phyloP scores from a whole-genome alignment of 2,329 filamentous ascomycete species.

The Fusarium albidum region DNA sequence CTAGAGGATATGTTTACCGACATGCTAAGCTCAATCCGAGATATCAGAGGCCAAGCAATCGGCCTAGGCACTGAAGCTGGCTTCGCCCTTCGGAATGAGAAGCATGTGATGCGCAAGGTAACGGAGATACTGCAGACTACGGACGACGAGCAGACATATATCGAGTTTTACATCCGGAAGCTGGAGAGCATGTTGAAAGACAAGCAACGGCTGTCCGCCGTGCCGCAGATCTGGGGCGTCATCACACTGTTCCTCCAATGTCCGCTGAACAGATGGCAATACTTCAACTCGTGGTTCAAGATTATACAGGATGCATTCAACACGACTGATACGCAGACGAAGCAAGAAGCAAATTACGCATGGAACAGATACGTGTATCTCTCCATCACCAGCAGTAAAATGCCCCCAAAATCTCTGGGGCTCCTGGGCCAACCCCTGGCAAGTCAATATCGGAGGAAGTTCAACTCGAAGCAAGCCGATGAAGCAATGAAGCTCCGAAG shows the following conservation, averaged over 20 bases:
- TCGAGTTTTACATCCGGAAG: conserved; percentile 72
- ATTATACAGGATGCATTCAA: conserved; percentile 88
- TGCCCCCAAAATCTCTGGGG: conserved; percentile 48
- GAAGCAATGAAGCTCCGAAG: conserved; percentile 59
- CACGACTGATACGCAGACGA: conserved; percentile 73
- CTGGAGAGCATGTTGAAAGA: conserved; percentile 74
- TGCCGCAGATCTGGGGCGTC: conserved; percentile 90
- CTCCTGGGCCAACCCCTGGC: conserved; percentile 72
- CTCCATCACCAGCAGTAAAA: conserved; percentile 70
- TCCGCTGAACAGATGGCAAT: conserved; percentile 73
- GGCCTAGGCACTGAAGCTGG: conserved; percentile 76
- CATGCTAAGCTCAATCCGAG: conserved; percentile 79
- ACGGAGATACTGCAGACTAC: conserved; percentile 67
- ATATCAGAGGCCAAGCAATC: conserved; percentile 79
- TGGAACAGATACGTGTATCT: conserved; percentile 88
- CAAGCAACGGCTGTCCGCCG: conserved; percentile 60
- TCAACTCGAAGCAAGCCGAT: conserved; percentile 63
- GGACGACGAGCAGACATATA: conserved; percentile 66
- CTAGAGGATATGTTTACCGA: conserved; percentile 82
- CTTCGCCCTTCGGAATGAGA: conserved; percentile 73
- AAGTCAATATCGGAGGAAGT: conserved; percentile 73
- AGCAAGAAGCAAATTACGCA: conserved; percentile 79
- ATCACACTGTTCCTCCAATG: conserved; percentile 79
- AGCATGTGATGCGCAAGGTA: conserved; percentile 71
- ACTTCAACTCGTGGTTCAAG: conserved; percentile 77